These are phyloP conservation scores for Crucihimalaya himalaica DNA, from an alignment of 345 rosid species.

Conservation along the genomic window DNA sequence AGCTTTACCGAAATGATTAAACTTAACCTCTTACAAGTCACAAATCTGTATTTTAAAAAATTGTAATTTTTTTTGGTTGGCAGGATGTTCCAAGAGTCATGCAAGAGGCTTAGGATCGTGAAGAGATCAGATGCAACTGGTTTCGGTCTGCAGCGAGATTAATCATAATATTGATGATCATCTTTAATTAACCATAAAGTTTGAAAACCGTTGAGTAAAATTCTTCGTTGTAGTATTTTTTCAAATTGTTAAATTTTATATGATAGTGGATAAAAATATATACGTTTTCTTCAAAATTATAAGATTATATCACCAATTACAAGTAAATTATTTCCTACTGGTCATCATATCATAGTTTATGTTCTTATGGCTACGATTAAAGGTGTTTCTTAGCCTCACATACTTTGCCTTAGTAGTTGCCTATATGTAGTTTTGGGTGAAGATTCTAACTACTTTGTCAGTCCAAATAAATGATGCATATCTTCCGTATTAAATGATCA, in stretches of 20 bases:
- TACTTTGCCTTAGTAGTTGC: neutral
- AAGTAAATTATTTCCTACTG: neutral
- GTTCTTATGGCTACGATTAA: neutral
- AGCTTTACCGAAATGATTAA: neutral
- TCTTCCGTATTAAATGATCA: conserved; percentile 35
- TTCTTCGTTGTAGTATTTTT: neutral
- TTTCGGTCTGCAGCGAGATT: conserved; percentile 40
- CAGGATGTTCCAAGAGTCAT: conserved; percentile 70
- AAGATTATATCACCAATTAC: neutral
- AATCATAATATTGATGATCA: neutral
- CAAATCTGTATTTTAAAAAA: neutral
- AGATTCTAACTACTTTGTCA: conserved; percentile 37
- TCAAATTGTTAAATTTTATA: neutral
- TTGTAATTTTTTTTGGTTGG: neutral
- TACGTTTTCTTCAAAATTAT: neutral
- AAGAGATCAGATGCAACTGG: conserved; percentile 60
- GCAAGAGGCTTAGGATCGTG: conserved; percentile 63
- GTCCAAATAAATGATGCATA: conserved; percentile 35
- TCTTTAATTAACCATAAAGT: neutral
- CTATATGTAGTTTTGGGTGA: conserved; percentile 3
- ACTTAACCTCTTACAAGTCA: neutral
- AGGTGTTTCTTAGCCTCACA: conserved; percentile 10
- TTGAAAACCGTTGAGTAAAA: neutral
- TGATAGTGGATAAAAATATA: neutral
- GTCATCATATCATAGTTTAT: neutral